Base-by-base conservation (phyloP, 2,329 filamentous ascomycete genomes). In the Colletotrichum sp. region DNA sequence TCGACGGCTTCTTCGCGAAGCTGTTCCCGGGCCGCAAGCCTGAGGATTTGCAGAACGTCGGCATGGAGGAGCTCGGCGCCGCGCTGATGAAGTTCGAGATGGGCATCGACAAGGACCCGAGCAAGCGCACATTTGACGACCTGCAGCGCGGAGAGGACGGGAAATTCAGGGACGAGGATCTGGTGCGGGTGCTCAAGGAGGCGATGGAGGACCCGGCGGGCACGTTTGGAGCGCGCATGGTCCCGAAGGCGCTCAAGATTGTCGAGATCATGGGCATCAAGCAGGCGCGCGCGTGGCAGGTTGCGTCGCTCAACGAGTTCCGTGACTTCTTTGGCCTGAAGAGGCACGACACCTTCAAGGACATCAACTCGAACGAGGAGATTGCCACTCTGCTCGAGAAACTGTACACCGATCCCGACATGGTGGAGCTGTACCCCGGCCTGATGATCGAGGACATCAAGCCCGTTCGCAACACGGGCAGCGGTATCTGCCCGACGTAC, bases 381-480 rank as follows among this genome's bases (percentile, higher is more conserved):
- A 89, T 93, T 34, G 88, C 88, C 2, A 84, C 88, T 32, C 84
- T 87, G 9, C 86, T 94, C 6, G 88, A 90, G 75, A 87, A 90
- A 78, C 84, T 94, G 15, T 94, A 94, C 82, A 87, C 89, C 27
- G 87, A 92, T 64, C 91, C 92, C 0, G 92, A 94, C 78, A 90
- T 90, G 81, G 91, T 95, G 15, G 93, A 95, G 80, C 86, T 94
- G 8, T 94, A 94, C 79, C 93, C 93, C 1, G 93, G 93, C 12
- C 83, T 94, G 2, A 89, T 94, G 76, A 85, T 90, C n/a, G 91
- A 93, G 80, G 88, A 91, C 68, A 84, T 86, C 34, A 92, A 92
- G 80, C 85, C 86, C 1, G 84, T 85, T 1, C 87, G 88, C 72
- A 82, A 85, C 59, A 86, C 91, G 1, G 90, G 90, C 3, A 88